These are phyloP conservation scores for Rosa lucieae DNA, from an alignment of 306 rosid genomes.

Conservation along the genomic window DNA sequence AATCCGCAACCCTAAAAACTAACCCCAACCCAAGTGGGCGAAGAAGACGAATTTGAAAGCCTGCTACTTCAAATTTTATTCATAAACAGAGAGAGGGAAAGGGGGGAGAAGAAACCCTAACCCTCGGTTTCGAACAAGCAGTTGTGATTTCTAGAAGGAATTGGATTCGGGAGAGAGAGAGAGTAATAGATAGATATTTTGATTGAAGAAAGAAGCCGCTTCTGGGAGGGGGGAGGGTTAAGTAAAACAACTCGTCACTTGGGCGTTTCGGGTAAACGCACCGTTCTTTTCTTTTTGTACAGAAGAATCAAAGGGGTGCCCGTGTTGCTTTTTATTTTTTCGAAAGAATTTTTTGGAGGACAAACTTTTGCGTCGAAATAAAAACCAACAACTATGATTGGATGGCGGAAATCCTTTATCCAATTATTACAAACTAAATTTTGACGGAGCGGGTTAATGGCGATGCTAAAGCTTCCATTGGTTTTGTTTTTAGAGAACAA, in stretches of 20 bases:
- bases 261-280: not conserved
- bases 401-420: too few relatives aligned
- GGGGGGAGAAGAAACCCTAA: constrained; percentile 8
- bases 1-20: not conserved
- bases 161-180: not conserved
- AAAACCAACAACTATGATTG: too few relatives aligned
- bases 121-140: not conserved
- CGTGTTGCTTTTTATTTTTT: too few relatives aligned
- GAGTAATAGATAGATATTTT: not conserved
- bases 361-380: too few relatives aligned
- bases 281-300: too few relatives aligned
- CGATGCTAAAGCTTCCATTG: too few relatives aligned
- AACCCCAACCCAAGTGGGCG: not conserved
- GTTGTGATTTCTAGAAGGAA: not conserved
- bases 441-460: too few relatives aligned
- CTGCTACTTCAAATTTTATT: not conserved
- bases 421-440: too few relatives aligned
- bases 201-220: not conserved
- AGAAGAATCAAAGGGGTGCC: too few relatives aligned
- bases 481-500: too few relatives aligned
- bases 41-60: constrained; percentile 3
- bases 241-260: not conserved
- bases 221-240: not conserved
- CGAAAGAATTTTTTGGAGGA: too few relatives aligned
- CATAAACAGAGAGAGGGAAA: not conserved